A percentile compares a stretch with the other conserved stretches of the same genome.
phyloP scores from a whole-genome alignment of 352 stramenopile genomes.

The Phytophthora lateralis region DNA sequence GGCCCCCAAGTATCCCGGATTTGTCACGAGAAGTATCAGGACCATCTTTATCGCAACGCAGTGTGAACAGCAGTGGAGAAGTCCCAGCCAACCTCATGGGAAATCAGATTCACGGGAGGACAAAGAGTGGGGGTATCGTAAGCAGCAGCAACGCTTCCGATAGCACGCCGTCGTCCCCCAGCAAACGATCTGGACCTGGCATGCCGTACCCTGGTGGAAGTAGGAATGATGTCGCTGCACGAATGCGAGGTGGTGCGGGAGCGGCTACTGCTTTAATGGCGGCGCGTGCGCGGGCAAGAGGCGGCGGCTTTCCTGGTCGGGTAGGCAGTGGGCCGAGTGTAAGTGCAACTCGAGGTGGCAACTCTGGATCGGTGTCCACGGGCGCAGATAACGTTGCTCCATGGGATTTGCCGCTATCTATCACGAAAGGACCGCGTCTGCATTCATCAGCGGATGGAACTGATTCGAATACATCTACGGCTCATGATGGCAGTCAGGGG shows the following conservation, averaged over 20 bases:
- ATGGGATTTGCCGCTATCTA: slow-evolving; percentile 72
- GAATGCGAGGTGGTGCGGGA: slow-evolving; percentile 54
- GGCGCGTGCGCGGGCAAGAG: slow-evolving; percentile 64
- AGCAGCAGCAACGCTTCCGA: slow-evolving; percentile 39
- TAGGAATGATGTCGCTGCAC: slow-evolving; percentile 18
- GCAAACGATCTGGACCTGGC: slow-evolving; percentile 41
- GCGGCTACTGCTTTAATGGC: slow-evolving; percentile 77
- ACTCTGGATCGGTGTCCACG: slow-evolving; percentile 20
- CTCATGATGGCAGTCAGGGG: slow-evolving; percentile 1
- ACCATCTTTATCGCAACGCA: slow-evolving; percentile 54
- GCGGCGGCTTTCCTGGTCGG: slow-evolving; percentile 56
- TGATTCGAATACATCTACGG: slow-evolving; percentile 8
- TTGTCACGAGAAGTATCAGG: slow-evolving; percentile 54
- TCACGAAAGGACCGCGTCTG: slow-evolving; percentile 38
- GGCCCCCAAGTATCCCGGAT: slow-evolving; percentile 39
- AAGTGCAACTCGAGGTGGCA: slow-evolving; percentile 22
- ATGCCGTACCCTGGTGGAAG: slow-evolving; percentile 32
- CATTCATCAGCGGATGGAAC: slow-evolving; percentile 16
- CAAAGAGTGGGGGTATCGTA: slow-evolving; percentile 38
- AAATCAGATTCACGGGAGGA: slow-evolving; percentile 13
- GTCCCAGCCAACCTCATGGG: slow-evolving; percentile 10
- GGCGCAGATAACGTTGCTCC: slow-evolving; percentile 59
- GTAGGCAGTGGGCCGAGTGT: slow-evolving; percentile 50
- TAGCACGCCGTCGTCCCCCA: slow-evolving; percentile 54
- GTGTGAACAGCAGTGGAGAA: slow-evolving; percentile 34